These are phyloP conservation scores for Phytophthora lateralis DNA, from an alignment of 352 stramenopile species.

Conservation along the genomic window DNA sequence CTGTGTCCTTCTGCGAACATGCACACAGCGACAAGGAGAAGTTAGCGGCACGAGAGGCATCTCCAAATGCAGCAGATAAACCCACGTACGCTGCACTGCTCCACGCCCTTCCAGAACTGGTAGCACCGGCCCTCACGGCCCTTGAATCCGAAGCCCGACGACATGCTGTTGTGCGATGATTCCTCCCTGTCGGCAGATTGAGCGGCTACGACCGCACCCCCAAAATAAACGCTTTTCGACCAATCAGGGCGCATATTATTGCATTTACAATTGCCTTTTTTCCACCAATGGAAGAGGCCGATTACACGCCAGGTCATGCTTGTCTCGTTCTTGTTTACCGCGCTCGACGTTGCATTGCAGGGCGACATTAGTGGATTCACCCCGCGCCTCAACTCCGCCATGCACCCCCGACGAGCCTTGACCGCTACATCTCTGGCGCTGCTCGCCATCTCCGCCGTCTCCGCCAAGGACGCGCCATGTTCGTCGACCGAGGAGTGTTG, in stretches of 20 bases:
- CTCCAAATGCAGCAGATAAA: constrained; percentile 34
- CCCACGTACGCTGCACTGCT: constrained; percentile 93
- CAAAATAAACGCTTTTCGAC: constrained; percentile 1
- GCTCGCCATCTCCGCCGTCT: constrained; percentile 2
- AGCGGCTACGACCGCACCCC: constrained; percentile 16
- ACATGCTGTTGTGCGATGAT: constrained; percentile 65
- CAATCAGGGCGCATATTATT: not conserved
- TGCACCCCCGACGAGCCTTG: constrained; percentile 9
- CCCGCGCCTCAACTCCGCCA: not conserved
- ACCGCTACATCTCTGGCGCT: not conserved
- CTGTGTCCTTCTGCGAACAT: constrained; percentile 76
- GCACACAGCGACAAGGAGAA: constrained; percentile 18
- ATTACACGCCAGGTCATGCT: not conserved
- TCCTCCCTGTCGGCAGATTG: constrained; percentile 21
- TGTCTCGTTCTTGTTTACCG: too few relatives aligned
- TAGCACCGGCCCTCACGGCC: constrained; percentile 93
- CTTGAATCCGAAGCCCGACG: constrained; percentile 94
- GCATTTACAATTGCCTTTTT: not conserved
- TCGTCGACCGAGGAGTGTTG: constrained; percentile 50
- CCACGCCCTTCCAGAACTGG: constrained; percentile 93
- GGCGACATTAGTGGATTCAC: constrained; percentile 13
- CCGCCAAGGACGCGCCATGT: constrained; percentile 29
- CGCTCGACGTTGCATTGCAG: not conserved
- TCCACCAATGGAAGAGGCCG: not conserved
- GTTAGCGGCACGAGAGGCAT: not conserved